A percentile compares a stretch with the other conserved stretches of the same genome.
Evolutionary conservation across 306 rosid genomes (phyloP).

Genomic region (Begonia masoniana): DNA sequence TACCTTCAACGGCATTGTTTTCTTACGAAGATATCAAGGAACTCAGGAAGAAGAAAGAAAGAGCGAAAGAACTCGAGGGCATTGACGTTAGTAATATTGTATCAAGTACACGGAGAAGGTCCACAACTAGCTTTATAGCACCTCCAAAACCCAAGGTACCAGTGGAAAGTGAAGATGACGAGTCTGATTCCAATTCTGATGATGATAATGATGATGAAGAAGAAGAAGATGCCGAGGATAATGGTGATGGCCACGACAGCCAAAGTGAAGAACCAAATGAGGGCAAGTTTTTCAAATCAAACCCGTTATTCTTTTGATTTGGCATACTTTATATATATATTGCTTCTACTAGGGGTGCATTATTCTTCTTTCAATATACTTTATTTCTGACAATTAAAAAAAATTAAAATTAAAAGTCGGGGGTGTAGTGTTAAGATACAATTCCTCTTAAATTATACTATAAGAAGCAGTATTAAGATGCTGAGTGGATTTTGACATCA

Average conservation of each 20-base stretch:
- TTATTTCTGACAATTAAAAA: no score
- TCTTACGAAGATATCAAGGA: constrained; percentile 63
- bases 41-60: constrained; percentile 61
- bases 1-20: no score
- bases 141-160: constrained; percentile 68
- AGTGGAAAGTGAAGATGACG: constrained; percentile 45
- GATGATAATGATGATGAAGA: constrained; percentile 45
- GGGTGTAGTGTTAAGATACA: no score
- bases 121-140: constrained; percentile 43
- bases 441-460: no score
- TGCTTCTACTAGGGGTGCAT: no score
- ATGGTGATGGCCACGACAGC: constrained; percentile 26
- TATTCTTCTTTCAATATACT: no score
- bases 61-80: constrained; percentile 95
- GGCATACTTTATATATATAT: no score
- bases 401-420: no score
- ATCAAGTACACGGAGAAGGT: constrained; percentile 75
- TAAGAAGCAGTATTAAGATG: no score
- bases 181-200: constrained; percentile 23
- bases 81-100: constrained; percentile 87
- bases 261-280: constrained; percentile 63
- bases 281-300: constrained; percentile 22
- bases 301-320: not conserved
- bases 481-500: no score
- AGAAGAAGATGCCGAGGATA: constrained; percentile 26